Evolutionary conservation across 768 basidiomycete genomes (phyloP).

Genomic region (Leccinellum rugosiceps): DNA sequence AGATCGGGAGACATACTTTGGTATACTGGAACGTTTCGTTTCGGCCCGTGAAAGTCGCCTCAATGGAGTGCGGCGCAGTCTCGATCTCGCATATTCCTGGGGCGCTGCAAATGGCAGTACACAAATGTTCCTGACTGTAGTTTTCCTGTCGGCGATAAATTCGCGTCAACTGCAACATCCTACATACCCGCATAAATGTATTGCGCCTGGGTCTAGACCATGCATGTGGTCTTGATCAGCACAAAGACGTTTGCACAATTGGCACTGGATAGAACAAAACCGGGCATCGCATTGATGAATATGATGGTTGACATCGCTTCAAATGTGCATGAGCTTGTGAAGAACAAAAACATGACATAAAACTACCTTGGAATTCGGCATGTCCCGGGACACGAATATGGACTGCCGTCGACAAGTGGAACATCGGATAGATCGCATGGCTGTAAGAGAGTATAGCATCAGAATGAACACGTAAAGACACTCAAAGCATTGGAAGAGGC

Average conservation of each 20-base stretch:
- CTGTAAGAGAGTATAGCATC: constrained; percentile 22
- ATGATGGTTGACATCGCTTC: constrained; percentile 44
- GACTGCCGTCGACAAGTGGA: constrained; percentile 25
- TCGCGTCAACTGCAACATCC: neutral
- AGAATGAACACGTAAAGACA: neutral
- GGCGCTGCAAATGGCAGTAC: constrained; percentile 39
- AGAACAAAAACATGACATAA: neutral
- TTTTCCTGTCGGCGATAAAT: neutral
- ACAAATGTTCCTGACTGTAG: constrained; percentile 51
- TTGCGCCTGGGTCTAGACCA: constrained; percentile 35
- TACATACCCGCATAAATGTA: constrained; percentile 58
- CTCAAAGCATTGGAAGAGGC: neutral
- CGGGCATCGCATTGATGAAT: constrained; percentile 49
- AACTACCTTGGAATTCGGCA: constrained; percentile 43
- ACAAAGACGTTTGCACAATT: constrained; percentile 56
- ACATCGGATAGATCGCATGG: constrained; percentile 39
- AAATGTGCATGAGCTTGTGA: neutral
- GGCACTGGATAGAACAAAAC: constrained; percentile 52
- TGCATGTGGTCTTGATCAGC: constrained; percentile 49
- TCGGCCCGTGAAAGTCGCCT: constrained; percentile 57
- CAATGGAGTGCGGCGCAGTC: constrained; percentile 54
- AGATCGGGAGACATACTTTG: constrained; percentile 39
- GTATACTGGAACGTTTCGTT: constrained; percentile 65
- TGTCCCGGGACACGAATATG: constrained; percentile 39
- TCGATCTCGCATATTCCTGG: constrained; percentile 60